Evolutionary conservation across 2,329 filamentous ascomycete species (phyloP).

Genomic region (Cordyceps cateniannulata): DNA sequence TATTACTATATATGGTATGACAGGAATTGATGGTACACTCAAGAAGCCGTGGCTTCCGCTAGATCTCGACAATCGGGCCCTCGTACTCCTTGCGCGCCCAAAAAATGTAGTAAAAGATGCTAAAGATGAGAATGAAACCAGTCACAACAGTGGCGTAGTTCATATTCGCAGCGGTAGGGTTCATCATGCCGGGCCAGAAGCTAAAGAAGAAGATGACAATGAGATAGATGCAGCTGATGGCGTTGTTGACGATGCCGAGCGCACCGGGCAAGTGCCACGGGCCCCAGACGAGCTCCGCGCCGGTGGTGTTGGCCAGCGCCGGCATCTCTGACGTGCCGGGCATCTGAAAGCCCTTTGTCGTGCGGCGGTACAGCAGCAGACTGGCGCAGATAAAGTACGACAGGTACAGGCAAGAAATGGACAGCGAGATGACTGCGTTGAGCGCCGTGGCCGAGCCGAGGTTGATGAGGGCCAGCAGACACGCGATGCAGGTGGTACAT

Average conservation of each 20-base stretch:
- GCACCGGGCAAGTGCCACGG: constrained; percentile 47
- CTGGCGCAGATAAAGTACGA: constrained; percentile 26
- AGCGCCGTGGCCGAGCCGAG: constrained; percentile 26
- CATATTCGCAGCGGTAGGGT: neutral
- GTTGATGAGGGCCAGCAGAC: constrained; percentile 27
- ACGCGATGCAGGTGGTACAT: constrained; percentile 22
- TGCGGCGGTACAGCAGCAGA: constrained; percentile 25
- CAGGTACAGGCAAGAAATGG: constrained; percentile 25
- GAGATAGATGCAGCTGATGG: constrained; percentile 46
- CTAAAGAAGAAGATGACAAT: constrained; percentile 50
- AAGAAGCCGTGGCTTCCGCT: neutral
- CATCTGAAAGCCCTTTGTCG: constrained; percentile 21
- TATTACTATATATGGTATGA: too few species aligned
- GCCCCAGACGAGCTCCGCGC: constrained; percentile 39
- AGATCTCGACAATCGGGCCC: constrained; percentile 33
- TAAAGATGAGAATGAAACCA: constrained; percentile 30
- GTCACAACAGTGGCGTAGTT: constrained; percentile 9
- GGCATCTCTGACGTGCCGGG: constrained; percentile 21
- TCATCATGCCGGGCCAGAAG: constrained; percentile 35
- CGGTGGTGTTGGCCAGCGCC: constrained; percentile 24
- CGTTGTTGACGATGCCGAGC: constrained; percentile 47
- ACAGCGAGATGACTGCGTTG: constrained; percentile 24
- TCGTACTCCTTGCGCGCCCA: constrained; percentile 37
- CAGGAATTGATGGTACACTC: too few species aligned
- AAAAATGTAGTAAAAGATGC: constrained; percentile 38